Evolutionary conservation across 1,284 basidiomycete genomes (phyloP).

Genomic region (Pisolithus thermaeus): DNA sequence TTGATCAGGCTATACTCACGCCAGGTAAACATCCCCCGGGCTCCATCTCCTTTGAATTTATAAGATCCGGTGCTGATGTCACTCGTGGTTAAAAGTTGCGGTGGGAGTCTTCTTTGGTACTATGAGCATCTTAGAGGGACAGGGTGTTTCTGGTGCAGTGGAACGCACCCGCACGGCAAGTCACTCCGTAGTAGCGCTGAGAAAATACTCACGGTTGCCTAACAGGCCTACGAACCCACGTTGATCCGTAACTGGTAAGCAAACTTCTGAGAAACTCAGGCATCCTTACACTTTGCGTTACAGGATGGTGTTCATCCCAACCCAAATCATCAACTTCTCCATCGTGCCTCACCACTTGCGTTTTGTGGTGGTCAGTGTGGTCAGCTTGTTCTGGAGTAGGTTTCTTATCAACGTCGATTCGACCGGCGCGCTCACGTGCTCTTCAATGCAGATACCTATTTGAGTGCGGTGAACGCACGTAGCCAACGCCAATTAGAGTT

Average conservation of each 20-base stretch:
- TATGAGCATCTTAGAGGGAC: constrained; percentile 71
- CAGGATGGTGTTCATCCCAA: constrained; percentile 74
- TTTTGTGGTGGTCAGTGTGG: constrained; percentile 71
- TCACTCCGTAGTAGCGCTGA: neutral
- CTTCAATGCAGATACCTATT: constrained; percentile 37
- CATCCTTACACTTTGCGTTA: neutral
- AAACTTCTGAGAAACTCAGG: neutral
- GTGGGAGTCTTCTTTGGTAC: constrained; percentile 70
- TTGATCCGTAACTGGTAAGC: constrained; percentile 68
- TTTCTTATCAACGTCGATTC: constrained; percentile 21
- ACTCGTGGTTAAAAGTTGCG: constrained; percentile 38
- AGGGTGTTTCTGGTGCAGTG: constrained; percentile 47
- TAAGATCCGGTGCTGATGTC: neutral
- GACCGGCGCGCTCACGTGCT: constrained; percentile 4
- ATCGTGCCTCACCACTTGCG: constrained; percentile 75
- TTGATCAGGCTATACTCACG: constrained; percentile 69
- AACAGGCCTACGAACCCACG: constrained; percentile 61
- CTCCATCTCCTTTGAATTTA: neutral
- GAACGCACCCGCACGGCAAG: constrained; percentile 52
- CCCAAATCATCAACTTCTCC: constrained; percentile 79
- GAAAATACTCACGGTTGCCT: neutral
- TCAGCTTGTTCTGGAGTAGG: constrained; percentile 85
- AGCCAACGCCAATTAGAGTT: constrained; percentile 5
- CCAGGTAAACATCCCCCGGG: constrained; percentile 39
- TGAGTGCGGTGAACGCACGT: constrained; percentile 40